Evolutionary conservation across 108 stramenopile genomes (phyloP).

Genomic region (Pseudonitzschia multiseries): DNA sequence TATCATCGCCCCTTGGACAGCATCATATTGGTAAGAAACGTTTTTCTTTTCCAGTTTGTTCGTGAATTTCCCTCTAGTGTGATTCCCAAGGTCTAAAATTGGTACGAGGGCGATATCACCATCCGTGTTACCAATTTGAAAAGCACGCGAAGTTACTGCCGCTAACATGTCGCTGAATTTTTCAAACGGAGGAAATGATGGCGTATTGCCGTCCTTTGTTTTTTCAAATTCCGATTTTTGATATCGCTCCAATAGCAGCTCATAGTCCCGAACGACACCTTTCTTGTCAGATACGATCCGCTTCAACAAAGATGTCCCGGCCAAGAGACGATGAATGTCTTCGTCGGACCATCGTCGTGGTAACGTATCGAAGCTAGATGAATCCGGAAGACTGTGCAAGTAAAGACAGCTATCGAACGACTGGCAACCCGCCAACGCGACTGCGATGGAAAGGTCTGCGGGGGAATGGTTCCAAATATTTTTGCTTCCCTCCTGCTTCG

Average conservation of each 20-base stretch:
- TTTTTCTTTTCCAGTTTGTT: constrained; percentile 25
- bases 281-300: constrained; percentile 36
- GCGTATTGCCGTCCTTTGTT: background rate
- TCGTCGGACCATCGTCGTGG: constrained; percentile 63
- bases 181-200: constrained; percentile 56
- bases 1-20: constrained; percentile 17
- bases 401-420: background rate
- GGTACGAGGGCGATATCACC: constrained; percentile 63
- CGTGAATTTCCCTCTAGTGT: constrained; percentile 52
- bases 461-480: constrained; percentile 3
- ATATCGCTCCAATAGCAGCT: constrained; percentile 34
- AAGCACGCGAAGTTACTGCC: constrained; percentile 69
- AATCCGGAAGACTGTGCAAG: constrained; percentile 22
- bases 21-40: constrained; percentile 33
- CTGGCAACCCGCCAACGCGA: constrained; percentile 4
- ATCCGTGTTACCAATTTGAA: constrained; percentile 41
- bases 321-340: constrained; percentile 34
- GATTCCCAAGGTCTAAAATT: constrained; percentile 78
- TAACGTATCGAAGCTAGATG: constrained; percentile 25
- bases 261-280: constrained; percentile 48
- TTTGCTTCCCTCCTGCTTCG: background rate
- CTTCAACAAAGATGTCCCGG: constrained; percentile 53
- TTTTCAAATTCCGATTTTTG: background rate
- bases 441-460: constrained; percentile 11
- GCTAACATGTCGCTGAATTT: constrained; percentile 61